These are phyloP conservation scores for Solanum tacnaense DNA, from an alignment of 257 asterid genomes.

Conservation along the genomic window DNA sequence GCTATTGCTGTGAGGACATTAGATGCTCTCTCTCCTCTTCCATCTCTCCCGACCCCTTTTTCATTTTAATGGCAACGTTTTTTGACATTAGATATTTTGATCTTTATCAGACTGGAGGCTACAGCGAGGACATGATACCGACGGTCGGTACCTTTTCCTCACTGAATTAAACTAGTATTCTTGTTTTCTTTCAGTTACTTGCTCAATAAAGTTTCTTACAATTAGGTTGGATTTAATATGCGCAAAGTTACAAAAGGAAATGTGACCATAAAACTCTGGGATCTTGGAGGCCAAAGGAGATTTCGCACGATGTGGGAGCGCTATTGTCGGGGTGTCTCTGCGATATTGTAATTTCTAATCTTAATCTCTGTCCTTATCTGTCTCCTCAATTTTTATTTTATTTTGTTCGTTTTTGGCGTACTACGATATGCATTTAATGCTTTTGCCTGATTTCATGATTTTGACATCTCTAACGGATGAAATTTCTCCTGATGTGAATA, in stretches of 20 bases:
- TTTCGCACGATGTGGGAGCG: constrained; percentile 99
- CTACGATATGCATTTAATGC: not conserved
- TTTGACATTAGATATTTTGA: not conserved
- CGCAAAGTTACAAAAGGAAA: constrained; percentile 98
- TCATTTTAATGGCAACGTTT: not conserved
- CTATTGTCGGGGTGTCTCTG: constrained; percentile 92
- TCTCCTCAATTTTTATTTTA: not conserved
- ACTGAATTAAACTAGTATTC: not conserved
- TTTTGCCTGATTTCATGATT: not conserved
- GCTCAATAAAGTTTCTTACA: not conserved
- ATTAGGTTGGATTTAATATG: constrained; percentile 93
- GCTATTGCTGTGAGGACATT: constrained; percentile 64
- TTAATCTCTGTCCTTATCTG: not conserved
- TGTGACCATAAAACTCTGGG: constrained; percentile 93
- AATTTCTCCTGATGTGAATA: not conserved
- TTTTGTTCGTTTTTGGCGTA: not conserved
- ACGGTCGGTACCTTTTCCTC: constrained; percentile 49
- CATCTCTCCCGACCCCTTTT: not conserved
- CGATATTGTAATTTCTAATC: constrained; percentile 51
- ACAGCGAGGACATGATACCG: constrained; percentile 92
- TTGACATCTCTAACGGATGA: not conserved
- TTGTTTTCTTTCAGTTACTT: not conserved
- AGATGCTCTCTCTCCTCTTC: not conserved
- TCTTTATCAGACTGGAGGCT: constrained; percentile 81
- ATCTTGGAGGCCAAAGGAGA: constrained; percentile 91